Evolutionary conservation across 495 filamentous ascomycete species (phyloP).

Genomic region (Hamigera avellanea): DNA sequence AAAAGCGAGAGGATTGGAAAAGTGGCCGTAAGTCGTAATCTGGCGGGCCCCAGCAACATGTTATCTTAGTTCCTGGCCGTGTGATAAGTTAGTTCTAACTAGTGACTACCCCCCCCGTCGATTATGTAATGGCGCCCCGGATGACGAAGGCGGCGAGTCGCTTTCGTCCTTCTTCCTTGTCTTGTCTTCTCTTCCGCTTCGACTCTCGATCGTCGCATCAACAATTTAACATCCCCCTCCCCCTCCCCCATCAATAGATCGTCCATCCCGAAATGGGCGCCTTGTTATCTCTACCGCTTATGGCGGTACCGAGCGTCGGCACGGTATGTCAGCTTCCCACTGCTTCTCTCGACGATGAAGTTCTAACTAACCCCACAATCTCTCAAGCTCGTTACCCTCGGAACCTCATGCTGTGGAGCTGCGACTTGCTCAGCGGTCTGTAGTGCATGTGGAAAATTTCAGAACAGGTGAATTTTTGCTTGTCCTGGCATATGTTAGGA

Average conservation of each 20-base stretch:
- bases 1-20: too few relatives aligned
- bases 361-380: not conserved
- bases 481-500: too few relatives aligned
- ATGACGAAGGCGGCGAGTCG: not conserved
- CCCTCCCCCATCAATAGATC: not conserved
- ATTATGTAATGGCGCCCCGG: too few relatives aligned
- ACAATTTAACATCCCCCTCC: not conserved
- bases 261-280: slow-evolving; percentile 64
- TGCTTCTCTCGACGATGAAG: not conserved
- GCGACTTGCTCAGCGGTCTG: slow-evolving; percentile 91
- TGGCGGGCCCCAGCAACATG: too few relatives aligned
- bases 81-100: too few relatives aligned
- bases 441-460: slow-evolving; percentile 89
- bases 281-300: slow-evolving; percentile 74
- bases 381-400: slow-evolving; percentile 59
- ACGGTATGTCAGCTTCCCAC: slow-evolving; percentile 48
- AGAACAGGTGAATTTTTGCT: slow-evolving; percentile 60
- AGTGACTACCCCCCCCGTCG: too few relatives aligned
- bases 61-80: too few relatives aligned
- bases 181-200: not conserved
- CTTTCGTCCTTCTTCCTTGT: not conserved
- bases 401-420: slow-evolving; percentile 83
- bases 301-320: slow-evolving; percentile 76
- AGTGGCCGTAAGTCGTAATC: too few relatives aligned
- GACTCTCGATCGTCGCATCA: not conserved